Evolutionary conservation across 1,284 basidiomycete species (phyloP).

Genomic region (Moesziomyces aphidis): DNA sequence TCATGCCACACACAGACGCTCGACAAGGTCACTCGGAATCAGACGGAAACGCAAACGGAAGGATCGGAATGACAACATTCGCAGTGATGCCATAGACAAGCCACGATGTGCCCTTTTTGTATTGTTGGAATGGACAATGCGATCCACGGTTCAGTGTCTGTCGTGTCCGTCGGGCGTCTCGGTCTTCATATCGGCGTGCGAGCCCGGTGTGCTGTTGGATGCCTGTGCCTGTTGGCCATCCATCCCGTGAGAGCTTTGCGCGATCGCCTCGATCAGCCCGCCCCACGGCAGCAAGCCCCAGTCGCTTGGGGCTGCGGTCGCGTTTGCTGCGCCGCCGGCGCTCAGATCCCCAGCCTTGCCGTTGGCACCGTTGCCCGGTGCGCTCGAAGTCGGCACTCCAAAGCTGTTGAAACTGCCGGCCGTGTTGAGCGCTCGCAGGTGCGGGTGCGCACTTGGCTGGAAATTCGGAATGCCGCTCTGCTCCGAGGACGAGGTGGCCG

Average conservation of each 20-base stretch:
- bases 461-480: constrained; percentile 34
- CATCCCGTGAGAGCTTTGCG: constrained; percentile 47
- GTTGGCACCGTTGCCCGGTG: constrained; percentile 2
- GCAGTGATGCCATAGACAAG: neutral
- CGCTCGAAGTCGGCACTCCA: constrained; percentile 1
- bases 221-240: constrained; percentile 26
- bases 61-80: neutral
- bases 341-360: constrained; percentile 6
- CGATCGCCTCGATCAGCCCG: constrained; percentile 57
- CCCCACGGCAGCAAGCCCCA: constrained; percentile 56
- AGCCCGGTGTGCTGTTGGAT: constrained; percentile 26
- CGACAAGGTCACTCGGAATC: no score
- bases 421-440: constrained; percentile 39
- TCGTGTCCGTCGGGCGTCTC: constrained; percentile 40
- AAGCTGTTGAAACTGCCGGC: constrained; percentile 23
- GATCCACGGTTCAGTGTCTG: constrained; percentile 15
- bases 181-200: constrained; percentile 24
- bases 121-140: neutral
- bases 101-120: neutral
- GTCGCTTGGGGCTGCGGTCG: constrained; percentile 20
- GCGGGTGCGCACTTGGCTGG: constrained; percentile 45
- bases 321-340: constrained; percentile 1
- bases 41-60: neutral
- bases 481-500: constrained; percentile 27
- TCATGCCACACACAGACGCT: no score